A percentile compares a stretch with the other conserved stretches of the same genome.
phyloP scores from a whole-genome alignment of 1,284 basidiomycete genomes.

The Xerocomus alliaceus region DNA sequence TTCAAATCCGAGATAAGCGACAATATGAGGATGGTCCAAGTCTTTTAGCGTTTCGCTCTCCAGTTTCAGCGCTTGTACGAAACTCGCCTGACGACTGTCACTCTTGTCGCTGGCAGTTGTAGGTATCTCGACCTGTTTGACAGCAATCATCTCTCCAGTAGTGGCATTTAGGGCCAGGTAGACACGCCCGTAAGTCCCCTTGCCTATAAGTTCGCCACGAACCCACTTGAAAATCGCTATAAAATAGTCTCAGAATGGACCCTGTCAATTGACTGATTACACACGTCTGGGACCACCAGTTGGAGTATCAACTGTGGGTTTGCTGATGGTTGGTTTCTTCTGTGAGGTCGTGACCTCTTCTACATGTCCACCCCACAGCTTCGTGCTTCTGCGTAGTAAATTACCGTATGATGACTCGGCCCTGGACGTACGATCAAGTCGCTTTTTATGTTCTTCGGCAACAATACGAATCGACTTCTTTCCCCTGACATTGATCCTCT shows the following conservation, averaged over 20 bases:
- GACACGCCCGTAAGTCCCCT: slow-evolving; percentile 95
- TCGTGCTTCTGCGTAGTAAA: slow-evolving; percentile 83
- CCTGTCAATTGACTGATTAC: slow-evolving; percentile 36
- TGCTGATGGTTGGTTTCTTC: slow-evolving; percentile 53
- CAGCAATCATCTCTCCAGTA: slow-evolving; percentile 98
- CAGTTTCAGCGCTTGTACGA: slow-evolving; percentile 90
- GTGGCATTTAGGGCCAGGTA: slow-evolving; percentile 98
- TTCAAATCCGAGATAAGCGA: slow-evolving; percentile 98
- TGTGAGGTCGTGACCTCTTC: slow-evolving; percentile 88
- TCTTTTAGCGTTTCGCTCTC: slow-evolving; percentile 97
- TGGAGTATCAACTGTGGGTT: slow-evolving; percentile 59
- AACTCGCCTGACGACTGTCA: slow-evolving; percentile 83
- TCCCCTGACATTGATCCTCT: slow-evolving; percentile 52
- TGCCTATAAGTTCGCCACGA: slow-evolving; percentile 95
- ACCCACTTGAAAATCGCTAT: slow-evolving; percentile 97
- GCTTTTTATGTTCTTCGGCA: slow-evolving; percentile 80
- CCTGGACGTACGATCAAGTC: slow-evolving; percentile 66
- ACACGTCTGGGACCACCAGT: slow-evolving; percentile 67
- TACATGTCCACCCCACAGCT: slow-evolving; percentile 92
- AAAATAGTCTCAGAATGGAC: slow-evolving; percentile 26
- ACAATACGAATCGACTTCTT: slow-evolving; percentile 95
- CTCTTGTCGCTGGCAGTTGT: slow-evolving; percentile 88
- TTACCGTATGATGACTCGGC: slow-evolving; percentile 55
- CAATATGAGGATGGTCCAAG: slow-evolving; percentile 96
- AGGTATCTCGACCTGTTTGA: slow-evolving; percentile 98